Evolutionary conservation across 208 protist species (phyloP).

Genomic region (Novymonas esmeraldas): DNA sequence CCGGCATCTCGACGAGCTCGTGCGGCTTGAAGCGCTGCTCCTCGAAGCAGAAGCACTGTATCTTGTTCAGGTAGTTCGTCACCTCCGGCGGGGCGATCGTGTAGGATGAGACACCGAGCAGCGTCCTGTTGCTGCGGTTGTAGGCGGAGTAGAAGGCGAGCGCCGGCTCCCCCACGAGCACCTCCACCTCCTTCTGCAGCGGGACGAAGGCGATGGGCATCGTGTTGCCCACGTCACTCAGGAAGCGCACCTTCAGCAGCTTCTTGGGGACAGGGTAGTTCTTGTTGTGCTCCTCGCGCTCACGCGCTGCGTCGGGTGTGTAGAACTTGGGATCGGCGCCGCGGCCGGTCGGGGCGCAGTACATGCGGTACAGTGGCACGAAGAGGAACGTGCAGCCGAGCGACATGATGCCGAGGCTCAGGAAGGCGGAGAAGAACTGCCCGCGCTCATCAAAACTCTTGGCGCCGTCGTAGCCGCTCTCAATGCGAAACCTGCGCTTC

Average conservation of each 20-base stretch:
- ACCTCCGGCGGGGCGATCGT: conserved; percentile 90
- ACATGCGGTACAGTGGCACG: conserved; percentile 89
- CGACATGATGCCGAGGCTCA: conserved; percentile 76
- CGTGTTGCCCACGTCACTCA: conserved; percentile 86
- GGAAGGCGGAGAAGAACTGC: conserved; percentile 86
- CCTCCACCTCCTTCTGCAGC: conserved; percentile 88
- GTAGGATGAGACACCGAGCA: conserved; percentile 91
- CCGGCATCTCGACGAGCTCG: conserved; percentile 97
- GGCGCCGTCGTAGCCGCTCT: conserved; percentile 65
- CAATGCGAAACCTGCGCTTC: conserved; percentile 59
- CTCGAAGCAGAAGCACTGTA: conserved; percentile 98
- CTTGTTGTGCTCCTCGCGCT: conserved; percentile 72
- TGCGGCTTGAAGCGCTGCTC: conserved; percentile 95
- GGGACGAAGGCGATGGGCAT: conserved; percentile 93
- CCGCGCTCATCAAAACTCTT: conserved; percentile 81
- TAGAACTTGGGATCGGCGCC: conserved; percentile 87
- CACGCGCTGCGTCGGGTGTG: conserved; percentile 67
- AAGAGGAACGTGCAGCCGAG: conserved; percentile 90
- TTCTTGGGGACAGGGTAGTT: conserved; percentile 77
- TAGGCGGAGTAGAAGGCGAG: conserved; percentile 92
- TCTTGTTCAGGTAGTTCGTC: conserved; percentile 96
- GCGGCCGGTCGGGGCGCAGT: conserved; percentile 82
- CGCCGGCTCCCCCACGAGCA: conserved; percentile 89
- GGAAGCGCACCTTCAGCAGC: conserved; percentile 84
- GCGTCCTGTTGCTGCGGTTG: conserved; percentile 87